Evolutionary conservation across 176 grass and related monocot genomes (phyloP).

Genomic region (Poa pratensis): DNA sequence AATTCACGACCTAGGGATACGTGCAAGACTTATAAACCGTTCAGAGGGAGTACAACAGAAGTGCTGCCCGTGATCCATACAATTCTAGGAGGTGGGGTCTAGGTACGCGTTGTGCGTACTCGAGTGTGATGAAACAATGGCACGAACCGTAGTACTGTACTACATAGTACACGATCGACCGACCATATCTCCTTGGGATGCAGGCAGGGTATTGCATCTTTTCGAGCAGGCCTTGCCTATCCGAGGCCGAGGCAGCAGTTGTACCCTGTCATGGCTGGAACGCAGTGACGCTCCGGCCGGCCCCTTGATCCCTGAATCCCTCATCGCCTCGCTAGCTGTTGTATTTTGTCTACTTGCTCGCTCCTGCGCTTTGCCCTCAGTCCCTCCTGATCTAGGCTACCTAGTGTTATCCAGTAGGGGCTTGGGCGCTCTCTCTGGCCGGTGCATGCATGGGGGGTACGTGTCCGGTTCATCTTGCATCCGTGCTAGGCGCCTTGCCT

Average conservation of each 20-base stretch:
- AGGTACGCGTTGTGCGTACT: too few species aligned
- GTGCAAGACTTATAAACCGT: too few species aligned
- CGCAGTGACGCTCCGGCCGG: background rate
- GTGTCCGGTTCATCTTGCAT: background rate
- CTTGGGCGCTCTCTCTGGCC: too few species aligned
- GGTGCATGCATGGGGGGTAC: background rate
- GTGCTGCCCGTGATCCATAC: too few species aligned
- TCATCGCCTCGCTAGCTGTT: background rate
- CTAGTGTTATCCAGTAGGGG: background rate
- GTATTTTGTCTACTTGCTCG: background rate
- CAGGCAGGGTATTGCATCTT: constrained; percentile 29
- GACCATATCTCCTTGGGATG: constrained; percentile 22
- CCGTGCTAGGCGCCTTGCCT: background rate
- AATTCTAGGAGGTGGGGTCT: too few species aligned
- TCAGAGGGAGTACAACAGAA: too few species aligned
- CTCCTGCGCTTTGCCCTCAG: background rate
- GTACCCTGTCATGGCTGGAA: background rate
- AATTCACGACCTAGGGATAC: too few species aligned
- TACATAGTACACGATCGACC: background rate
- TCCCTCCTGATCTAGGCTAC: background rate
- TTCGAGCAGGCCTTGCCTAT: background rate
- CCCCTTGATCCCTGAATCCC: background rate
- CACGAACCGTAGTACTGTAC: background rate
- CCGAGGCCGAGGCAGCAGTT: background rate
- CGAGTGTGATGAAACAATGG: background rate